Evolutionary conservation across 2,329 filamentous ascomycete genomes (phyloP), one percentile per base, ranked within the genome.

Genomic region (Lecanoromycetidae sp.): DNA sequence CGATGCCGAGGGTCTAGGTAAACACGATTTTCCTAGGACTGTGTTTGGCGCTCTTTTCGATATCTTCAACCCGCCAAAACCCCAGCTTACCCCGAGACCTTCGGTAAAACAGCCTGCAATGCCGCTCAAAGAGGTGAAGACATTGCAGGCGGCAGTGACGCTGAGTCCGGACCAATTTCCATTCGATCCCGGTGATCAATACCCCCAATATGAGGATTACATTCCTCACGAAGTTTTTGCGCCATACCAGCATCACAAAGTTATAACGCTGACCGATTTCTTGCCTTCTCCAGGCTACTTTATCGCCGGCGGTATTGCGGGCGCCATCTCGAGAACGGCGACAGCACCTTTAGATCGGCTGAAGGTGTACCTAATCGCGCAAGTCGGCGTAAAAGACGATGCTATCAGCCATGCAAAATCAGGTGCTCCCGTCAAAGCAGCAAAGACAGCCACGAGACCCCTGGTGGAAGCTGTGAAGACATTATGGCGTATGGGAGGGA

Each of bases 341-440:
- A 98, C 91, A 57, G 91, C 91, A 51, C 91, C 91, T 51, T 80
- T 98, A 66, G 91, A 98, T 69, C 87, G 91, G 58, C 73, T 98
- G 50, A 96, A 96, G 70, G 91, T 98, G 55, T 96, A 94, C 64
- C 77, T 98, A 44, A 91, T 98, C 58, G 90, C 94, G 44, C 90
- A 93, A 65, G 94, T 87, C 49, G 76, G 73, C 54, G 69, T 72
- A 47, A 74, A 72, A 49, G 60, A 76, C 55, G 72, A 76, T 48
- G 77, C 79, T 8, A 64, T 82, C 37, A 66, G 75, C 48, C 82
- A 84, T 12, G 77, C 79, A 3, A 87, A 84, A 61, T 74, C 79
- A 49, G 87, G 86, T 25, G 75, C 79, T 37, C 71, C 83, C 1
- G 54, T 84, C 9, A 66, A 71, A 50, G 84, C 82, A 23, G 66